Percentiles rank a stretch among this genome's conserved stretches.
These are phyloP conservation scores for Trichosanthes cucumerina DNA, from an alignment of 306 rosid species.

Conservation along the genomic window DNA sequence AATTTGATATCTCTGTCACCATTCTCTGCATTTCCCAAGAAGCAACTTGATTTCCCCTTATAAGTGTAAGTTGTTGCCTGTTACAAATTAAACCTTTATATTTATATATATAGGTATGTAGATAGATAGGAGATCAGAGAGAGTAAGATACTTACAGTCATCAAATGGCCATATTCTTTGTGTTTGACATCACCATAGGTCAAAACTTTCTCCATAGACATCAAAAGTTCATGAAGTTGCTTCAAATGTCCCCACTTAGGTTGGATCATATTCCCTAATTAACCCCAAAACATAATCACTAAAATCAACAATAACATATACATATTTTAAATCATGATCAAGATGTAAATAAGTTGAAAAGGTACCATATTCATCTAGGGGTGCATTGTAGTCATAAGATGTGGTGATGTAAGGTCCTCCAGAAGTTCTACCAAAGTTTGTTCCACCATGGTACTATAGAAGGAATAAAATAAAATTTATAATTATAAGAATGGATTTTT, in stretches of 20 bases:
- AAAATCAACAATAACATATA: background rate
- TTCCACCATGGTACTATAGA: conserved; percentile 45
- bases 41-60: conserved; percentile 30
- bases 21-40: conserved; percentile 31
- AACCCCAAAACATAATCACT: background rate
- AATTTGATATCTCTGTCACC: conserved; percentile 30
- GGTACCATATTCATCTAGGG: conserved; percentile 45
- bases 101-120: no score
- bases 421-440: conserved; percentile 47
- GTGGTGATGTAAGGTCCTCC: conserved; percentile 51
- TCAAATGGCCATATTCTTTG: conserved; percentile 26
- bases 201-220: conserved; percentile 37
- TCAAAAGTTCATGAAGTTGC: conserved; percentile 32
- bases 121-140: no score
- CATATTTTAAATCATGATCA: background rate
- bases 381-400: conserved; percentile 50
- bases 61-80: conserved; percentile 38
- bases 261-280: conserved; percentile 22
- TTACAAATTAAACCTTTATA: no score
- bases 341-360: no score
- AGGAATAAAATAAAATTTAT: background rate
- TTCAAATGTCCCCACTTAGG: conserved; percentile 50
- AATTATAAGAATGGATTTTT: background rate
- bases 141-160: conserved; percentile 19
- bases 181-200: conserved; percentile 23